Evolutionary conservation across 768 basidiomycete species (phyloP).

Genomic region (Dioszegia crocea): DNA sequence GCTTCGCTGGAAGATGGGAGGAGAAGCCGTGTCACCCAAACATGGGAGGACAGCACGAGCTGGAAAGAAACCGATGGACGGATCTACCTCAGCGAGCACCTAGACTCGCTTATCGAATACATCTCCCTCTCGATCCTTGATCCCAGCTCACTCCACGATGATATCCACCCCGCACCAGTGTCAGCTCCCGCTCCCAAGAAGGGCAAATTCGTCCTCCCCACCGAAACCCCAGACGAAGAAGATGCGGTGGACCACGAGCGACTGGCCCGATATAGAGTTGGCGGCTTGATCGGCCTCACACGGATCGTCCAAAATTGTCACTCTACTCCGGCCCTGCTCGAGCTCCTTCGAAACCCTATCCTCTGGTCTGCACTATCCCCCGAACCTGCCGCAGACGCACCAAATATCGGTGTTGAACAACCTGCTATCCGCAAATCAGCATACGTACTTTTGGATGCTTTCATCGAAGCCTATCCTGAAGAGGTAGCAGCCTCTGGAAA

Average conservation of each 20-base stretch:
- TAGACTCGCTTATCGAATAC: slow-evolving; percentile 39
- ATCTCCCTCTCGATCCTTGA: slow-evolving; percentile 44
- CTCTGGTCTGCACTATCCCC: slow-evolving; percentile 59
- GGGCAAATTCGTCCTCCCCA: slow-evolving; percentile 8
- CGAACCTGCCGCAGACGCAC: no score
- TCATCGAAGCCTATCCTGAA: slow-evolving; percentile 57
- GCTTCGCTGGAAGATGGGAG: slow-evolving; percentile 47
- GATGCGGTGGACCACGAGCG: slow-evolving; percentile 15
- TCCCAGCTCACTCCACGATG: slow-evolving; percentile 43
- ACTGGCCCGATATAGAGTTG: slow-evolving; percentile 23
- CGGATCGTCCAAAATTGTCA: slow-evolving; percentile 30
- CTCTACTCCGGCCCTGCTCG: slow-evolving; percentile 17
- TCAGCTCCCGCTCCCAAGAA: slow-evolving; percentile 14
- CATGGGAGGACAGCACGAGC: slow-evolving; percentile 31
- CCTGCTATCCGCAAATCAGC: slow-evolving; percentile 68
- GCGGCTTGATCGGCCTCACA: slow-evolving; percentile 42
- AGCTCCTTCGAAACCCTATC: slow-evolving; percentile 45
- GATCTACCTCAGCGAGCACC: slow-evolving; percentile 35
- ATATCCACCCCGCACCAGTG: slow-evolving; percentile 47
- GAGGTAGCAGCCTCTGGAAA: slow-evolving; percentile 49
- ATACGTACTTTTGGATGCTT: slow-evolving; percentile 59
- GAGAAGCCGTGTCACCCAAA: slow-evolving; percentile 31
- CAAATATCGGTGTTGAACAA: slow-evolving; percentile 60
- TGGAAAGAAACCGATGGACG: slow-evolving; percentile 4
- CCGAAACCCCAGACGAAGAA: slow-evolving; percentile 6